Evolutionary conservation across 2,329 filamentous ascomycete species (phyloP).

Genomic region (Venturiaceae sp.): DNA sequence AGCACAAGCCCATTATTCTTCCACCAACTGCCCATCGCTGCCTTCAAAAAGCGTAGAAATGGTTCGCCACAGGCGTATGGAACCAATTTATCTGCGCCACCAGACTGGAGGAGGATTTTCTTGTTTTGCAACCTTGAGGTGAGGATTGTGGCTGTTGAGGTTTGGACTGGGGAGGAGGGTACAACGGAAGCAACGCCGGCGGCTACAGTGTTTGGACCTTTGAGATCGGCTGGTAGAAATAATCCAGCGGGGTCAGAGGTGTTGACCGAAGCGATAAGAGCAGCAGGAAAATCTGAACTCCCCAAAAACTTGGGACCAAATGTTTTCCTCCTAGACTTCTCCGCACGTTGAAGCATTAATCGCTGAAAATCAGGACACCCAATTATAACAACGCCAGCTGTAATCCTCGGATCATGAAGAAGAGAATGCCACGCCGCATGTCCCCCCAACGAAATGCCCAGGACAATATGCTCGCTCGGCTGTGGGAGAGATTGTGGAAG

Average conservation of each 20-base stretch:
- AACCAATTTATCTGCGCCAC: conserved; percentile 61
- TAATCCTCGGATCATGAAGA: conserved; percentile 68
- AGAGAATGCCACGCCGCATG: conserved; percentile 81
- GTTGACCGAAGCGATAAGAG: conserved; percentile 53
- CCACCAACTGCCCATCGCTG: conserved; percentile 42
- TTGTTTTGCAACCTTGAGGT: conserved; percentile 43
- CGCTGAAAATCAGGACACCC: conserved; percentile 83
- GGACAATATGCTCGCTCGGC: conserved; percentile 55
- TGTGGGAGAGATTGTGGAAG: conserved; percentile 44
- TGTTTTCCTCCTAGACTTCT: conserved; percentile 54
- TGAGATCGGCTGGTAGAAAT: conserved; percentile 40
- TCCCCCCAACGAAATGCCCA: conserved; percentile 79
- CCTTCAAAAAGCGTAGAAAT: conserved; percentile 53
- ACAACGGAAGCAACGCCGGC: background rate
- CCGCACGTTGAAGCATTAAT: conserved; percentile 71
- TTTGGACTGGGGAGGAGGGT: conserved; percentile 9
- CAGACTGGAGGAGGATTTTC: conserved; percentile 54
- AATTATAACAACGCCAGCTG: conserved; percentile 69
- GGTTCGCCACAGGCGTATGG: conserved; percentile 52
- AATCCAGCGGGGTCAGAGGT: conserved; percentile 67
- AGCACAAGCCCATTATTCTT: conserved; percentile 44
- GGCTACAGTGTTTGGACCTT: background rate
- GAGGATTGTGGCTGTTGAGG: conserved; percentile 25
- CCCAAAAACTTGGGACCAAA: conserved; percentile 63
- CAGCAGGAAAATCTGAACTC: conserved; percentile 64